Base-by-base conservation (phyloP, 768 basidiomycete genomes). In the Boletus huronensis region DNA sequence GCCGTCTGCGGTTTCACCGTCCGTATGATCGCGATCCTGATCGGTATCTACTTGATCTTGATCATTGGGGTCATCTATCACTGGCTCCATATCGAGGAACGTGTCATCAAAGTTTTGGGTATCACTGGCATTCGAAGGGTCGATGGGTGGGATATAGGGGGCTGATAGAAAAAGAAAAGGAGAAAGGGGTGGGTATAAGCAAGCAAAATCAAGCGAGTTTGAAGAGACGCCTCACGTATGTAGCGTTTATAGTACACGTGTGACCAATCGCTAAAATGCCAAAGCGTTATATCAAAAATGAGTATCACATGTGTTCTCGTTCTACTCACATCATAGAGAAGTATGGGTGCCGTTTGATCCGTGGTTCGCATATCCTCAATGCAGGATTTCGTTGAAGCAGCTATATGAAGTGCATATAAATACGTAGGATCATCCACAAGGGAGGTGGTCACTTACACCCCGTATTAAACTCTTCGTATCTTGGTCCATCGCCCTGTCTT, bases 71-170 rank as follows among this genome's bases (percentile, higher is more conserved):
- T 89, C 88, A 59, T 94, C 90, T 57, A 98, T 83, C 45, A 90
- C 86, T 23, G 94, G 92, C 60, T 89, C 87, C 90, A 98, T 96
- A 67, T 90, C 90, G 55, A 98, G 80, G 83, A 97, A 98, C 38
- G 91, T 87, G 58, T 95, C 91, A 71, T 98, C 96, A 71, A 98
- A 99, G 74, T 98, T 98, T 70, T 92, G 91, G 60, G 92, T 95
- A 80, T 99, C 97, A 64, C 87, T 85, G 57, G 94, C 94, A 73
- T 96, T 92, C 40, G 83, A 82, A 21, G 90, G 88, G 69, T 95
- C 91, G 67, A 93, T 91, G 29, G 88, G 88, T 16, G 92, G 93
- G 66, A 93, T 92, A 79, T 94, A 93, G 40, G 92, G 92, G 74
- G 93, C 90, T 93, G 60, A 26, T 57, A 17, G 52, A 50, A 50